Evolutionary conservation across 305 asterid species (phyloP).

Genomic region (Solanum hybrid): DNA sequence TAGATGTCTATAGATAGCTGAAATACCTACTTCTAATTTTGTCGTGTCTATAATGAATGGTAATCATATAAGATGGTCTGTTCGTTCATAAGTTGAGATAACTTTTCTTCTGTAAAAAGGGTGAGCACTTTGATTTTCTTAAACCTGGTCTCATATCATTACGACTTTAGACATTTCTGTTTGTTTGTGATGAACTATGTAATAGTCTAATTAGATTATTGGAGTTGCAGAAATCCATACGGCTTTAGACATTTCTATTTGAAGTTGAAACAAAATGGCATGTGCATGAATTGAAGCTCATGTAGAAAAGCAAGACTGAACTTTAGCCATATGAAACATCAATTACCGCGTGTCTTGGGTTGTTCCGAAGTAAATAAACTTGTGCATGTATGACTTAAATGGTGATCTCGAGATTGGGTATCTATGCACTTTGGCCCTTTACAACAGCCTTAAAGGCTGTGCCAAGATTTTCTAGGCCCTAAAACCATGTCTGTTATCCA

Average conservation of each 20-base stretch:
- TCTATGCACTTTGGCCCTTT: too few relatives aligned
- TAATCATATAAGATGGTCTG: not conserved
- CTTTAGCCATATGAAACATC: not conserved
- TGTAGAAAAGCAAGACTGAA: not conserved
- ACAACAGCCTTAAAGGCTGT: too few relatives aligned
- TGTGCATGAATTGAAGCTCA: not conserved
- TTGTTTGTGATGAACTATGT: too few relatives aligned
- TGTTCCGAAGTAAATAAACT: not conserved
- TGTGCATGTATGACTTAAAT: not conserved
- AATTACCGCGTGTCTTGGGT: not conserved
- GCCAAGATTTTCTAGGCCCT: too few relatives aligned
- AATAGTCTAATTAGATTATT: too few relatives aligned
- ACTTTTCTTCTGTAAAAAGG: not conserved
- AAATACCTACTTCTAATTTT: not conserved
- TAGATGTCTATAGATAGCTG: slow-evolving; percentile 24
- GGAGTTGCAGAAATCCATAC: too few relatives aligned
- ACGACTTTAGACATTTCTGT: too few relatives aligned
- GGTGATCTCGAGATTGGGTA: too few relatives aligned
- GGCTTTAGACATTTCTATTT: too few relatives aligned
- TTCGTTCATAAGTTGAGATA: not conserved
- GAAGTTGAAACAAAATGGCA: too few relatives aligned
- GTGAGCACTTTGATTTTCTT: not conserved
- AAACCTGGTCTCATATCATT: too few relatives aligned
- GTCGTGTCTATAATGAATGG: not conserved
- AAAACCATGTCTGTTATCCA: too few relatives aligned